Conservation (phyloP, 257 asterid species). For the Przewalskia tangutica region DNA sequence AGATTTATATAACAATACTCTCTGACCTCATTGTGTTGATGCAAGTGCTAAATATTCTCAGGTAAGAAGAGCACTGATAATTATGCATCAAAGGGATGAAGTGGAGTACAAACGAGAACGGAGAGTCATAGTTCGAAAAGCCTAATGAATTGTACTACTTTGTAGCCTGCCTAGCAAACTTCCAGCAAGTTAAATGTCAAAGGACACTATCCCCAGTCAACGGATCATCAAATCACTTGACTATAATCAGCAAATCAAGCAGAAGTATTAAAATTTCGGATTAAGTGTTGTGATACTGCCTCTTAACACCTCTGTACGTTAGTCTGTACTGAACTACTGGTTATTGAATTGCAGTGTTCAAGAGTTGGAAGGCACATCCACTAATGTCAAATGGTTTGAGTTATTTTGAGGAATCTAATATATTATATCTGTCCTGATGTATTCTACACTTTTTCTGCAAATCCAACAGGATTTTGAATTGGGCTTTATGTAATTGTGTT, state of each 20-base stretch:
- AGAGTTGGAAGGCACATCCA: background rate
- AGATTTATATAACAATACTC: background rate
- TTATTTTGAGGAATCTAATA: background rate
- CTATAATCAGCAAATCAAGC: background rate
- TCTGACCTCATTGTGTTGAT: background rate
- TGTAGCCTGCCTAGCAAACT: background rate
- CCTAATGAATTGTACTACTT: constrained; percentile 15
- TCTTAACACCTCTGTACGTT: background rate
- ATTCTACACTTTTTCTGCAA: background rate
- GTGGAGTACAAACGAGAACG: constrained; percentile 88
- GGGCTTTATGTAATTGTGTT: background rate
- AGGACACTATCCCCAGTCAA: background rate
- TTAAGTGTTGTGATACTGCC: background rate
- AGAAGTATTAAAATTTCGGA: background rate
- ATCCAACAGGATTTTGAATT: background rate
- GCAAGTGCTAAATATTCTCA: constrained; percentile 22
- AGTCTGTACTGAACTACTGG: background rate
- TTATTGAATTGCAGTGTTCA: background rate
- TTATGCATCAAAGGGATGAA: constrained; percentile 96
- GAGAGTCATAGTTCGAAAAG: constrained; percentile 67
- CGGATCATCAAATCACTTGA: background rate
- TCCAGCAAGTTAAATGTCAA: background rate
- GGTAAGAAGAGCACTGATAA: constrained; percentile 84
- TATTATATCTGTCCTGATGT: background rate
- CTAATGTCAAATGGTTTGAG: background rate